Percentiles rank a stretch among this genome's conserved stretches.
phyloP scores from a whole-genome alignment of 306 rosid species.

The Corylus heterophylla region DNA sequence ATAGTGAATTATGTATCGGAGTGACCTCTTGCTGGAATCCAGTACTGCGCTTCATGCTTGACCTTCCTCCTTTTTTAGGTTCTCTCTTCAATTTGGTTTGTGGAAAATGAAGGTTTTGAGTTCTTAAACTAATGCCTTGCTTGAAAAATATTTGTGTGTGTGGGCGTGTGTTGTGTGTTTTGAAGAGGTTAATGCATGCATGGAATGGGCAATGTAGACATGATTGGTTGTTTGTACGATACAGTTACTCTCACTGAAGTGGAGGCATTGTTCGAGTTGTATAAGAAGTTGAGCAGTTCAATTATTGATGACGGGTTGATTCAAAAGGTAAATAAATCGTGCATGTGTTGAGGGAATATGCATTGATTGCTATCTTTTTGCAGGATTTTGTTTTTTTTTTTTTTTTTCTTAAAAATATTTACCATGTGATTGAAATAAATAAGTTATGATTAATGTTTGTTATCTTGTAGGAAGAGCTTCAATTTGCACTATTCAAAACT shows the following conservation, averaged over 20 bases:
- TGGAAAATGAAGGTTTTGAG: neutral
- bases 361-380: constrained; percentile 1
- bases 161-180: too few relatives aligned
- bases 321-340: constrained; percentile 67
- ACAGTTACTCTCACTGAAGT: constrained; percentile 73
- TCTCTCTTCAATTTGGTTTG: too few relatives aligned
- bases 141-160: neutral
- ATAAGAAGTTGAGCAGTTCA: constrained; percentile 72
- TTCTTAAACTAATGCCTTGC: too few relatives aligned
- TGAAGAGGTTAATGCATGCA: neutral
- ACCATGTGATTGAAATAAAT: neutral
- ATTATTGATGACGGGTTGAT: constrained; percentile 73
- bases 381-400: neutral
- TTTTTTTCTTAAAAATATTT: neutral
- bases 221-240: constrained; percentile 15
- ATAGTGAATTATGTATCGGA: too few relatives aligned
- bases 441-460: neutral
- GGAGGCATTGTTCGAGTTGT: constrained; percentile 74
- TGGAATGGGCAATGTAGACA: constrained; percentile 4
- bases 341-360: neutral
- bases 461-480: constrained; percentile 72
- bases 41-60: too few relatives aligned
- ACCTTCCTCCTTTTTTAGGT: too few relatives aligned
- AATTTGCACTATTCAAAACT: constrained; percentile 63
- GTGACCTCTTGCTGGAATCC: too few relatives aligned